Base-by-base conservation (phyloP, 2,329 filamentous ascomycete genomes). In the Epichloe sibirici region DNA sequence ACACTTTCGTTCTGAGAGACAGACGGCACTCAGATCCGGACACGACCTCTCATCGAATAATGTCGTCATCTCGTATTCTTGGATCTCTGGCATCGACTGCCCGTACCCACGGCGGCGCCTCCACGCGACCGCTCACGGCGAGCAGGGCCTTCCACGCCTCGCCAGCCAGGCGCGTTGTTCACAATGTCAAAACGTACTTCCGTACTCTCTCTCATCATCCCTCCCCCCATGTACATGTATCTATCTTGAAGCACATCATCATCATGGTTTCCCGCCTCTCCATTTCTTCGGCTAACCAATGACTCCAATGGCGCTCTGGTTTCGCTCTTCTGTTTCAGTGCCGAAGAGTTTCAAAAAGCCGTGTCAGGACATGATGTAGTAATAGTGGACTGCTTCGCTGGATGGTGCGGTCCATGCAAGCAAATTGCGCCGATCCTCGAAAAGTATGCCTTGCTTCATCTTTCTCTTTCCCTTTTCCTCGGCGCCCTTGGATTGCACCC, bases 331-430 rank as follows among this genome's bases (percentile, higher is more conserved):
- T 28, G 40, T 7, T 25, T 48, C 57, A 87, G 82, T 58, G 78
- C 76, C 65, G 64, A 71, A 25, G 79, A 82, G 34, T 90, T 81
- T 68, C 66, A 79, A 52, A 63, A 68, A 35, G 77, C 77, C 53
- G 61, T 85, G 55, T 66, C 72, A 52, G 63, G 72, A 61, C 59
- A 65, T 52, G 70, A 81, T 63, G 76, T 75, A 51, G 79, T 95
- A 61, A 73, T 96, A 56, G 74, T 97, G 63, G 91, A 97, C 75
- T 90, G 82, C 74, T 90, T 86, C 70, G 90, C 90, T 53, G 82
- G 75, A 57, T 96, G 90, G 90, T 96, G 90, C 76, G 89, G 88
- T 56, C 90, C 90, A 54, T 96, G 90, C 85, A 95, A 90, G 76
- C 78, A 83, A 60, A 91, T 95, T 62, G 81, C 89, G 34, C 90